These are phyloP conservation scores for Hanseniaspora nectarophila DNA, from an alignment of 805 yeast species.

Conservation along the genomic window DNA sequence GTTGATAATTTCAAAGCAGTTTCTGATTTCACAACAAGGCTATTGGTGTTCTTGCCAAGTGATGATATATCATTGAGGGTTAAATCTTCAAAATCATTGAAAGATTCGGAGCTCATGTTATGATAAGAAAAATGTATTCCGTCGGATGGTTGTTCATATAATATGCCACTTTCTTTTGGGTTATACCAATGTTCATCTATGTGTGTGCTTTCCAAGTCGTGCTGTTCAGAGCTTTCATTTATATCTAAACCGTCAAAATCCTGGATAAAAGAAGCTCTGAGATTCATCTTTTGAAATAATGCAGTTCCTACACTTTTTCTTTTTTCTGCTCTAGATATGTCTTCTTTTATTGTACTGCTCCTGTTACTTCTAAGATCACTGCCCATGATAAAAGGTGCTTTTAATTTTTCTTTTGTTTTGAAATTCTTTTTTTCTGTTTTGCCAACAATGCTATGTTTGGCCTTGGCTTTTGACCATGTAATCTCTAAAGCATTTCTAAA, in stretches of 20 bases:
- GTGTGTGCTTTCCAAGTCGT: background rate
- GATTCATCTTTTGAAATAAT: conserved; percentile 1
- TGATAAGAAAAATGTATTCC: background rate
- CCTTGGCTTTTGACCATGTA: conserved; percentile 1
- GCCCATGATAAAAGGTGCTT: background rate
- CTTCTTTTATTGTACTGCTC: background rate
- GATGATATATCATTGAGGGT: background rate
- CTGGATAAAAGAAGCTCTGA: conserved; percentile 2
- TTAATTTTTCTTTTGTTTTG: background rate
- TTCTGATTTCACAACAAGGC: background rate
- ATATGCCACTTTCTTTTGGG: too few relatives aligned
- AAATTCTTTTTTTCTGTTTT: background rate
- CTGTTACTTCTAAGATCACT: background rate
- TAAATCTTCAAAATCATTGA: background rate
- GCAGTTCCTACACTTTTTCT: conserved; percentile 9
- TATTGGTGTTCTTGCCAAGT: background rate
- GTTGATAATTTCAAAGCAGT: background rate
- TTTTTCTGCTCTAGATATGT: background rate
- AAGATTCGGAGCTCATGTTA: background rate
- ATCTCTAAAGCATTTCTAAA: background rate
- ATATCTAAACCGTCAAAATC: background rate
- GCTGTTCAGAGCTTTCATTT: background rate
- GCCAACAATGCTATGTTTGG: background rate
- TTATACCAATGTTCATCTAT: too few relatives aligned
- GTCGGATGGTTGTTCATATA: too few relatives aligned